These are phyloP conservation scores for Angophora floribunda DNA, from an alignment of 345 rosid genomes.

Conservation along the genomic window DNA sequence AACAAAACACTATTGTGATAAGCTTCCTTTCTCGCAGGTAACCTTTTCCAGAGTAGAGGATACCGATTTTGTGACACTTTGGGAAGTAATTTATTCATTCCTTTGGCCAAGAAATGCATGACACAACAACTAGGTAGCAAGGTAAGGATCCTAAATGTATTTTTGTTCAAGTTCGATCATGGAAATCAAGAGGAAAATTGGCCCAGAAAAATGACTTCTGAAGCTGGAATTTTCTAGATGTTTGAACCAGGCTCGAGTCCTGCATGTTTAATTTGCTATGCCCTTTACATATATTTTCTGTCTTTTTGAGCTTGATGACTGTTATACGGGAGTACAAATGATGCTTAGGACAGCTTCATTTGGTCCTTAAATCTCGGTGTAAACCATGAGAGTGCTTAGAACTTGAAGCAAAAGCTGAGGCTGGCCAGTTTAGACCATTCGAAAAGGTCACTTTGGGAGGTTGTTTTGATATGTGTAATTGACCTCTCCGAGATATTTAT, in stretches of 20 bases:
- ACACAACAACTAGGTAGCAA: neutral
- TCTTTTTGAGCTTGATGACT: neutral
- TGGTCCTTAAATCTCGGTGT: neutral
- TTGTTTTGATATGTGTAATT: too few species aligned
- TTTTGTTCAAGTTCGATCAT: neutral
- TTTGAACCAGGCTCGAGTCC: neutral
- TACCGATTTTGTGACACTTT: neutral
- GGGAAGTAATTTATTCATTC: neutral
- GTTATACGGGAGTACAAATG: neutral
- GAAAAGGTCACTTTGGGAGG: neutral
- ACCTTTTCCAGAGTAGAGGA: neutral
- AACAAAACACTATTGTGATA: neutral
- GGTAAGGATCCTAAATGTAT: neutral
- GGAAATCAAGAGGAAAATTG: neutral
- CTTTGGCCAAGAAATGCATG: neutral
- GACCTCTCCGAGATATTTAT: neutral
- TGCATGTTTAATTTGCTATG: neutral
- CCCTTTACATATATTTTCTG: neutral
- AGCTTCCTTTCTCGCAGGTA: neutral
- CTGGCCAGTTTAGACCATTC: neutral
- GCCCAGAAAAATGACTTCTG: neutral
- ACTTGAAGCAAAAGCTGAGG: neutral
- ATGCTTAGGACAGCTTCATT: neutral
- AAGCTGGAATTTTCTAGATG: neutral
- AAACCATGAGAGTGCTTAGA: neutral